Conservation (phyloP, 2,329 filamentous ascomycete genomes). For the Ceratocystis cacaofunesta region DNA sequence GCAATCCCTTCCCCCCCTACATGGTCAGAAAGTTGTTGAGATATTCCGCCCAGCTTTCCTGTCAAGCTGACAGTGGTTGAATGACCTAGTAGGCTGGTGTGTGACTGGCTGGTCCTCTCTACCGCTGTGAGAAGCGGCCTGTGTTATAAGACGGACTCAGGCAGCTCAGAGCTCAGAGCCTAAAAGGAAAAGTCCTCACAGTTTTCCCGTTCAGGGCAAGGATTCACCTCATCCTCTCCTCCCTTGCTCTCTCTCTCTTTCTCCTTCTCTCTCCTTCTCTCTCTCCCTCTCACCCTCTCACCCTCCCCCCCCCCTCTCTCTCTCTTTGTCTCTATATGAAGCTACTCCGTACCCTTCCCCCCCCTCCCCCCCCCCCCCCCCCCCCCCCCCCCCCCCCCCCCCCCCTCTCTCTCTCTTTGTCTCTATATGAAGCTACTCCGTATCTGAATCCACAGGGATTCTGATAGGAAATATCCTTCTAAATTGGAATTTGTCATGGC, state of each 20-base stretch:
- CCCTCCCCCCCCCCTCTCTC: too few relatives aligned
- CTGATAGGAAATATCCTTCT: not conserved
- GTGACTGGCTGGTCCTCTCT: not conserved
- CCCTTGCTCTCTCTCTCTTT: not conserved
- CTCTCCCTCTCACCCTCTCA: too few relatives aligned
- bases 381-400: too few relatives aligned
- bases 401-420: too few relatives aligned
- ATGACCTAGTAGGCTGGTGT: not conserved
- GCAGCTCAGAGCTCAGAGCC: not conserved
- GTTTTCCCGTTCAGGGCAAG: not conserved
- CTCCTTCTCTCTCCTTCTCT: too few relatives aligned
- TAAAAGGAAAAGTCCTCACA: conserved; percentile 1
- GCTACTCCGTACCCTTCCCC: too few relatives aligned
- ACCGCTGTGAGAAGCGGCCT: not conserved
- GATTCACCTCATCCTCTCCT: not conserved
- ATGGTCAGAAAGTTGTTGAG: not conserved
- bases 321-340: too few relatives aligned
- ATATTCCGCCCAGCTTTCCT: not conserved
- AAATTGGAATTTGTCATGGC: not conserved
- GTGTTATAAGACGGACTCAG: not conserved
- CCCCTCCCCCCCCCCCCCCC: too few relatives aligned
- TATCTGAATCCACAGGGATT: not conserved
- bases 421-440: too few relatives aligned
- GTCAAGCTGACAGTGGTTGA: not conserved
- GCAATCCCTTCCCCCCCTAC: not conserved